These are phyloP conservation scores for Capronia epimyces DNA, from an alignment of 2,329 filamentous ascomycete species.

Conservation along the genomic window DNA sequence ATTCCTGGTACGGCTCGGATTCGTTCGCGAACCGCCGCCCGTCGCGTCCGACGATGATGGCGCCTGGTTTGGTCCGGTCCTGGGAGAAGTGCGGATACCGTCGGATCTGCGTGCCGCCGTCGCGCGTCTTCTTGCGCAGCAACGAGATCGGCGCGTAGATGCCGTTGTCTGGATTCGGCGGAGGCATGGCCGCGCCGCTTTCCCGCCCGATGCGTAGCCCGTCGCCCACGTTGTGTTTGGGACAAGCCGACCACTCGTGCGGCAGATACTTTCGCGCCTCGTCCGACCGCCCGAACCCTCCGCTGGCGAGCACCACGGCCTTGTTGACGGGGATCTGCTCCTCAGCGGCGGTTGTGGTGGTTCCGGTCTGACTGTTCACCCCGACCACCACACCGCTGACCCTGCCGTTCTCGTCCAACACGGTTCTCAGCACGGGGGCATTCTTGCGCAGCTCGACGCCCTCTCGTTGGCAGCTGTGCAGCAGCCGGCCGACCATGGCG, in stretches of 20 bases:
- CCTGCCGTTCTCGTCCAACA: background rate
- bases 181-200: background rate
- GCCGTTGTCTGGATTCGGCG: background rate
- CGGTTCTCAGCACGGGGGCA: background rate
- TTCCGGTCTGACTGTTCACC: background rate
- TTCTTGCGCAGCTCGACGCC: background rate
- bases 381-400: background rate
- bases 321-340: background rate
- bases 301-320: background rate
- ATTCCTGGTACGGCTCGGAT: conserved; percentile 14
- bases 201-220: background rate
- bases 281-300: background rate
- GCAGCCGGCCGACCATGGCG: background rate
- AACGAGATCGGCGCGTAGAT: background rate
- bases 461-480: background rate
- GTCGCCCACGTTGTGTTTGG: background rate
- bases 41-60: conserved; percentile 12
- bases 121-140: background rate
- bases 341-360: too few relatives aligned
- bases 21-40: conserved; percentile 15
- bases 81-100: conserved; percentile 8
- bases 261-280: background rate
- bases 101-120: background rate
- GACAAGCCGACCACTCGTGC: background rate
- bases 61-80: conserved; percentile 10